Conservation (phyloP, 768 basidiomycete species). For the Termitomyces sp. region DNA sequence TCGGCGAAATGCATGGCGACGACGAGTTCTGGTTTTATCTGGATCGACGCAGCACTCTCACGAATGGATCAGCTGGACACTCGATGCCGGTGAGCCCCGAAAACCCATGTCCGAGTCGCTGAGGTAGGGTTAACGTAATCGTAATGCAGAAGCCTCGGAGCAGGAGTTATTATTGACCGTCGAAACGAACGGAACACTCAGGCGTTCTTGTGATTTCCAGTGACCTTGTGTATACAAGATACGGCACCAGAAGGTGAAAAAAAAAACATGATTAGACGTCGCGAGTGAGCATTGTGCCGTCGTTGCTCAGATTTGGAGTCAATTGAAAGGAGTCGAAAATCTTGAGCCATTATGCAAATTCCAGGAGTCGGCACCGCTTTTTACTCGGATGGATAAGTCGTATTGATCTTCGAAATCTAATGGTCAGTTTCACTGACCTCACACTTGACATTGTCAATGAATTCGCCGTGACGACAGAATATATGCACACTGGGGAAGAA, state of each 20-base stretch:
- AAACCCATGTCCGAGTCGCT: background rate
- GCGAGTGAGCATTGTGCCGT: background rate
- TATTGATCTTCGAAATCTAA: too few relatives aligned
- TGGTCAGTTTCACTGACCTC: too few relatives aligned
- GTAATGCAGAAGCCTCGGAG: background rate
- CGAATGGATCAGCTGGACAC: background rate
- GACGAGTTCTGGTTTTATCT: background rate
- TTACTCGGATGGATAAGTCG: too few relatives aligned
- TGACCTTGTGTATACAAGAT: background rate
- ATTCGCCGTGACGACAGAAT: too few relatives aligned
- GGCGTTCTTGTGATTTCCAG: background rate
- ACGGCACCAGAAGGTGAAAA: too few relatives aligned
- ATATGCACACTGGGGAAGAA: too few relatives aligned
- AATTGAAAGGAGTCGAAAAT: too few relatives aligned
- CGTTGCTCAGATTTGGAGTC: too few relatives aligned
- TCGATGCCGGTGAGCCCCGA: background rate
- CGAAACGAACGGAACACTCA: background rate
- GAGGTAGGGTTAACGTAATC: background rate
- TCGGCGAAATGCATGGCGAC: background rate
- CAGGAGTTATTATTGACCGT: too few relatives aligned
- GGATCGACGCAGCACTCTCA: background rate
- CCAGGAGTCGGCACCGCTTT: too few relatives aligned
- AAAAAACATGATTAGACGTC: background rate
- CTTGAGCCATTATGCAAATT: too few relatives aligned
- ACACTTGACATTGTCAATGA: too few relatives aligned